A percentile compares a stretch with the other conserved stretches of the same genome.
Evolutionary conservation across 345 rosid species (phyloP).

Genomic region (Rhizophora mangle): DNA sequence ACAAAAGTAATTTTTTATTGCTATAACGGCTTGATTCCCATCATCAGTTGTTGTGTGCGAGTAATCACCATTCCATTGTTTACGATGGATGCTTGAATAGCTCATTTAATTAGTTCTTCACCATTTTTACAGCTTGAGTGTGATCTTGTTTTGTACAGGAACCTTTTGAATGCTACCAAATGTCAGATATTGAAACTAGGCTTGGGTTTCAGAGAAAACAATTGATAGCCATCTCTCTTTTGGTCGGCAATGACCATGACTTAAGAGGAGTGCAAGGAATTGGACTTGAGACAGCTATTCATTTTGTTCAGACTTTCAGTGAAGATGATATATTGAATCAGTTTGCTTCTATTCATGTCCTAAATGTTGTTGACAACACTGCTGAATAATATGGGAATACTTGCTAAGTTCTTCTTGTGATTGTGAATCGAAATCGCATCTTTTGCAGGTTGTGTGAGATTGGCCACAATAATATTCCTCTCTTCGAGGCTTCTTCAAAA

Average conservation of each 20-base stretch:
- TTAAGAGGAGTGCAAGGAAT: conserved; percentile 72
- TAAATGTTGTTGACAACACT: conserved; percentile 1
- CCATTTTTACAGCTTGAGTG: conserved; percentile 20
- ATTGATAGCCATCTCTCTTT: conserved; percentile 75
- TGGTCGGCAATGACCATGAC: conserved; percentile 88
- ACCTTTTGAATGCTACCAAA: conserved; percentile 83
- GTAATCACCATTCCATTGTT: too few relatives aligned
- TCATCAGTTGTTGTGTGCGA: too few relatives aligned
- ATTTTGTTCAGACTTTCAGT: conserved; percentile 51
- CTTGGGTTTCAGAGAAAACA: conserved; percentile 78
- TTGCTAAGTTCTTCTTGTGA: conserved; percentile 12
- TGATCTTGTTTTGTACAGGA: conserved; percentile 48
- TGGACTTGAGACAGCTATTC: conserved; percentile 72
- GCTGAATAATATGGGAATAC: conserved; percentile 6
- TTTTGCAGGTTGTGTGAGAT: conserved; percentile 56
- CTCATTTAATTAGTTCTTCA: background rate
- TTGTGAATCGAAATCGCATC: conserved; percentile 9
- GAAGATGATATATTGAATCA: conserved; percentile 66
- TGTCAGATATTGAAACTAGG: conserved; percentile 81
- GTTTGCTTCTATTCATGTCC: conserved; percentile 32
- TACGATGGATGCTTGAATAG: background rate
- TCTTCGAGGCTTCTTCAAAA: conserved; percentile 28
- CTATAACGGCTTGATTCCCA: too few relatives aligned
- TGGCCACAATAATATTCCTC: conserved; percentile 39
- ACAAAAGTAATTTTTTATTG: conserved; percentile 47